Percentiles rank a stretch among this genome's conserved stretches.
Evolutionary conservation across 768 basidiomycete species (phyloP).

Genomic region (Russula griseocarnosa): DNA sequence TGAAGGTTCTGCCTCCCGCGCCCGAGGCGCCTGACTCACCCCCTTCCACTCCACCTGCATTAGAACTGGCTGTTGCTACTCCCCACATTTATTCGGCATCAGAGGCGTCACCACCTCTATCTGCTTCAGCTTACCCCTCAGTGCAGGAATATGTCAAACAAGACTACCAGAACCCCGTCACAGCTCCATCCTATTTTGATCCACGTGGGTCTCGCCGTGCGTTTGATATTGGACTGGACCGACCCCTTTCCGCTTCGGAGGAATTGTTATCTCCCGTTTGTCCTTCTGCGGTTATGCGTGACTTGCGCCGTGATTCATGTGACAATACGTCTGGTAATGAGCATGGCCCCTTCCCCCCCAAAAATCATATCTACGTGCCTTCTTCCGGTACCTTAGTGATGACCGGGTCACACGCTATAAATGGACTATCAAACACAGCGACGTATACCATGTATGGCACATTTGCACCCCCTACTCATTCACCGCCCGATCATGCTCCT

Average conservation of each 20-base stretch:
- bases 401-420: constrained; percentile 21
- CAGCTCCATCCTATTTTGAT: constrained; percentile 23
- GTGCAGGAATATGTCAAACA: constrained; percentile 24
- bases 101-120: constrained; percentile 20
- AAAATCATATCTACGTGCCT: constrained; percentile 20
- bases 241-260: constrained; percentile 5
- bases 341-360: constrained; percentile 12
- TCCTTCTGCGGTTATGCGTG: constrained; percentile 14
- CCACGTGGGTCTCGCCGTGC: constrained; percentile 22
- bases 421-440: constrained; percentile 13
- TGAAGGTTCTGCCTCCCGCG: constrained; percentile 20
- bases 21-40: constrained; percentile 28
- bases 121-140: constrained; percentile 19
- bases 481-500: constrained; percentile 23
- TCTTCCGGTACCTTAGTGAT: constrained; percentile 21
- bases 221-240: constrained; percentile 9
- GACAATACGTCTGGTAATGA: constrained; percentile 21
- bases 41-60: constrained; percentile 32
- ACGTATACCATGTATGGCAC: constrained; percentile 19
- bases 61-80: constrained; percentile 27
- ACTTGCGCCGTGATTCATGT: constrained; percentile 18
- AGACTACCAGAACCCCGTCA: constrained; percentile 13
- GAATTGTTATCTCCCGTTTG: constrained; percentile 14
- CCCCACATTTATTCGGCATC: constrained; percentile 17
- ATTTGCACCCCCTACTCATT: constrained; percentile 25